Percentiles rank a stretch among this genome's conserved stretches.
Conservation (phyloP, 805 yeast genomes). For the Kregervanrija fluxuum region DNA sequence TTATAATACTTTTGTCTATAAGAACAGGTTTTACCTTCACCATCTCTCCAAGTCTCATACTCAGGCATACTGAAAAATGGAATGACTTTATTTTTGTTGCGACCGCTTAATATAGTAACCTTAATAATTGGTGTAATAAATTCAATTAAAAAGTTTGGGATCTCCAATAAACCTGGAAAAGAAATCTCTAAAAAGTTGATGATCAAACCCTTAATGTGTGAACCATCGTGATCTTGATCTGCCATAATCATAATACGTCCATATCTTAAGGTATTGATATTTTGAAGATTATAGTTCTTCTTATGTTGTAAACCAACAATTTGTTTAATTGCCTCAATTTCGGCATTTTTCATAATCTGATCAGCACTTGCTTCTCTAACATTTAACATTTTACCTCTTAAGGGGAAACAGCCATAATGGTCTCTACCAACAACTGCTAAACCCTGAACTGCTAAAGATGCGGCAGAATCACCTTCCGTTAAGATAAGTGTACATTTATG, state of each 20-base stretch:
- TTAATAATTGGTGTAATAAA: slow-evolving; percentile 96
- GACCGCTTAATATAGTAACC: slow-evolving; percentile 66
- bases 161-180: slow-evolving; percentile 84
- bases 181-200: slow-evolving; percentile 90
- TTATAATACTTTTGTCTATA: slow-evolving; percentile 96
- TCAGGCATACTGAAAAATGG: slow-evolving; percentile 95
- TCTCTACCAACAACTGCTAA: slow-evolving; percentile 93
- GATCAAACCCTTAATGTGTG: slow-evolving; percentile 92
- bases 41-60: slow-evolving; percentile 87
- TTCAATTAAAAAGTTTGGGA: slow-evolving; percentile 89
- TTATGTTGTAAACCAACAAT: slow-evolving; percentile 94
- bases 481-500: slow-evolving; percentile 85
- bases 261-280: slow-evolving; percentile 70
- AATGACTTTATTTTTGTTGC: slow-evolving; percentile 42
- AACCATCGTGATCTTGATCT: slow-evolving; percentile 99
- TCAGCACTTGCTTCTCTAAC: slow-evolving; percentile 97
- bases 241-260: slow-evolving; percentile 99
- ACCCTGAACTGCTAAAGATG: slow-evolving; percentile 87
- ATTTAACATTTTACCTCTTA: slow-evolving; percentile 89
- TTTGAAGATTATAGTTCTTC: slow-evolving; percentile 58
- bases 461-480: slow-evolving; percentile 97
- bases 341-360: slow-evolving; percentile 86
- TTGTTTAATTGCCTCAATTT: slow-evolving; percentile 90
- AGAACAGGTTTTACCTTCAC: slow-evolving; percentile 62
- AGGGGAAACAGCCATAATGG: slow-evolving; percentile 89